Evolutionary conservation across 768 basidiomycete species (phyloP).

Genomic region (Boletus tylopilopsis): DNA sequence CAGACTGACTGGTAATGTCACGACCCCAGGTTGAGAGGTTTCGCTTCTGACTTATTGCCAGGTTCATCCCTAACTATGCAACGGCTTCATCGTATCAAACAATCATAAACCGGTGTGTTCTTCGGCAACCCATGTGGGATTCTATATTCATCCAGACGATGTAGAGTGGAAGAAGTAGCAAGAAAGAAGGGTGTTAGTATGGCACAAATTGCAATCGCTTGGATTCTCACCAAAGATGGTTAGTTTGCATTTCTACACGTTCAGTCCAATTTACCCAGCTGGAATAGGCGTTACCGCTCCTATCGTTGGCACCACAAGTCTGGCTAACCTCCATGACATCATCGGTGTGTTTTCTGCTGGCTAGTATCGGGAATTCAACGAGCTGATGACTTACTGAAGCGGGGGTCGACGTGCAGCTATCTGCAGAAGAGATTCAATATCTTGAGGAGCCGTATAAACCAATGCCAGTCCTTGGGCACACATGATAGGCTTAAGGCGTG

Average conservation of each 20-base stretch:
- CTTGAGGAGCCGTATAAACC: conserved; percentile 45
- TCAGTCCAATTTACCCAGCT: neutral
- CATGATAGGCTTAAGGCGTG: conserved; percentile 1
- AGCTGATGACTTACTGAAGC: conserved; percentile 19
- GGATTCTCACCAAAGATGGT: conserved; percentile 33
- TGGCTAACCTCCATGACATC: conserved; percentile 39
- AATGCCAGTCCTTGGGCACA: conserved; percentile 38
- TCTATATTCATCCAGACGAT: neutral
- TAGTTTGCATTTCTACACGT: neutral
- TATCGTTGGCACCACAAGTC: conserved; percentile 41
- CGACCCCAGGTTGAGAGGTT: neutral
- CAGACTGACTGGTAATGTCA: conserved; percentile 22
- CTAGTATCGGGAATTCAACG: neutral
- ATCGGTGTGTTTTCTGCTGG: conserved; percentile 28
- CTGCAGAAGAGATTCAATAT: conserved; percentile 44
- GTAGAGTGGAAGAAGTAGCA: conserved; percentile 40
- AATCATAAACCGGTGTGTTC: conserved; percentile 26
- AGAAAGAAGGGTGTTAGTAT: conserved; percentile 36
- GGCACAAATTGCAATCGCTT: conserved; percentile 43
- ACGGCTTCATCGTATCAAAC: conserved; percentile 22
- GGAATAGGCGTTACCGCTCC: conserved; percentile 37
- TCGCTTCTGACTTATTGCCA: conserved; percentile 8
- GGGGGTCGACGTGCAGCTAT: conserved; percentile 40
- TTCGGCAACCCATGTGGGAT: neutral
- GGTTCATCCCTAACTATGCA: conserved; percentile 26